Conservation (phyloP, 2,329 filamentous ascomycete species). For the Sclerotinia sclerotiorum region DNA sequence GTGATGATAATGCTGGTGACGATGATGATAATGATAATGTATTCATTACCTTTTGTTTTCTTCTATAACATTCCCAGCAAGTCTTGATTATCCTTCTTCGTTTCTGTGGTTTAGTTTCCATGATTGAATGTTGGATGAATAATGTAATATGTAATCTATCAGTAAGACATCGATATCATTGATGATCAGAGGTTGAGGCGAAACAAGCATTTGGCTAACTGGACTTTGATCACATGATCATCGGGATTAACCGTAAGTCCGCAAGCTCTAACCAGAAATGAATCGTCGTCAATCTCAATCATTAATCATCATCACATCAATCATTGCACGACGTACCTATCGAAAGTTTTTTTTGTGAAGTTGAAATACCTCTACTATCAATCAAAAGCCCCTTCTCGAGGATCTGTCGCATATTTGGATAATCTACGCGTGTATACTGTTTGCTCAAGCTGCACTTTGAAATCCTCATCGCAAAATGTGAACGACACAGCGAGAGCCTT, state of each 20-base stretch:
- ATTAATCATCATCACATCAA: not conserved
- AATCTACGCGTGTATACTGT: no score
- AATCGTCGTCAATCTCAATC: no score
- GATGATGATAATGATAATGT: no score
- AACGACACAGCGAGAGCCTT: not conserved
- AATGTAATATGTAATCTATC: no score
- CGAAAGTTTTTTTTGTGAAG: not conserved
- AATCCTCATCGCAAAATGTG: not conserved
- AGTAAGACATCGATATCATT: not conserved
- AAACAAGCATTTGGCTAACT: not conserved
- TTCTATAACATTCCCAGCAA: slow-evolving; percentile 53
- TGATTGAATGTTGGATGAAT: not conserved
- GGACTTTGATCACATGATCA: not conserved
- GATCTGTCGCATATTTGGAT: not conserved
- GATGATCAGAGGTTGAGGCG: not conserved
- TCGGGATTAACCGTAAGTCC: not conserved
- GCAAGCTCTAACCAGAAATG: no score
- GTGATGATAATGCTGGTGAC: no score
- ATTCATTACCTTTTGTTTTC: slow-evolving; percentile 26
- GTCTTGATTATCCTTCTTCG: slow-evolving; percentile 58
- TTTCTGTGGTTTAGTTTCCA: slow-evolving; percentile 41
- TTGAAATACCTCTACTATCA: not conserved
- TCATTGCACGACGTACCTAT: not conserved
- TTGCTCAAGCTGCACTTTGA: no score
- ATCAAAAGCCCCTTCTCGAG: not conserved